Conservation (phyloP, 305 asterid species). For the Solanum hybrid region DNA sequence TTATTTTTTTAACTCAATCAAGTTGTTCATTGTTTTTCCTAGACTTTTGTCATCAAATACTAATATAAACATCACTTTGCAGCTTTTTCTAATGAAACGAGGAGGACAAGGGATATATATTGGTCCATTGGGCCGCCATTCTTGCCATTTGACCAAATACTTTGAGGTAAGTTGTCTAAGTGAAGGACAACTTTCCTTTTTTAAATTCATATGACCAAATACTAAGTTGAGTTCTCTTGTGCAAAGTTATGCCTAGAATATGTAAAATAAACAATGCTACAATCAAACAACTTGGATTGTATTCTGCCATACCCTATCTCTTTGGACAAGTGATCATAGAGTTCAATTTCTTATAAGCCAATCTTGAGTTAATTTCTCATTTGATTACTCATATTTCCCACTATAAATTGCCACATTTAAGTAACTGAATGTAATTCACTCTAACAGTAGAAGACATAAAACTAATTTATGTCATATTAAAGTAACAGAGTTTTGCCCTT, state of each 20-base stretch:
- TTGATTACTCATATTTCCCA: neutral
- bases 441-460: neutral
- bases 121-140: neutral
- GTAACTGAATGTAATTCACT: neutral
- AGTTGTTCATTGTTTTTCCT: neutral
- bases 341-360: neutral
- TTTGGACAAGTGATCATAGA: neutral
- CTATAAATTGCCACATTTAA: neutral
- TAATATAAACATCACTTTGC: neutral
- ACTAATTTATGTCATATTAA: neutral
- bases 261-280: slow-evolving; percentile 34
- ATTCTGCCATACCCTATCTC: neutral
- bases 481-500: neutral
- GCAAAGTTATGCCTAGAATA: slow-evolving; percentile 22
- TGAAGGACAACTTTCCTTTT: neutral
- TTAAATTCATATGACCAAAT: neutral
- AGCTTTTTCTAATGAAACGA: neutral
- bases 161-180: neutral
- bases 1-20: neutral
- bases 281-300: slow-evolving; percentile 53
- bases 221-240: neutral
- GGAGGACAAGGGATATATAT: neutral
- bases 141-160: neutral
- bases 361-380: neutral
- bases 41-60: neutral